phyloP scores from a whole-genome alignment of 2,329 filamentous ascomycete species.

The Teratosphaeria epicoccoides region DNA sequence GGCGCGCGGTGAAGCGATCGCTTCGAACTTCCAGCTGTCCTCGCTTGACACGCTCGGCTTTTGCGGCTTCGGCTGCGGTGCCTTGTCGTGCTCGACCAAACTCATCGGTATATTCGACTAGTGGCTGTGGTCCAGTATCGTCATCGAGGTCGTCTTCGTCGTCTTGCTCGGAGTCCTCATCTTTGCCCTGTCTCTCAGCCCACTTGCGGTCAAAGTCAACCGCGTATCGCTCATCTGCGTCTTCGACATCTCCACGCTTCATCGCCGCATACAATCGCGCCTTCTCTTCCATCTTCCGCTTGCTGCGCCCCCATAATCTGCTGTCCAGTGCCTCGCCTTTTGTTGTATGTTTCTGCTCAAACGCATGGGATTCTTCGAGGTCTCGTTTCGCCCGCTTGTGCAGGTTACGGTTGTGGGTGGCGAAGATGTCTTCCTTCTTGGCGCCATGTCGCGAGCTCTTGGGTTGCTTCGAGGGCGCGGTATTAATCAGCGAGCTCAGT shows the following conservation, averaged over 20 bases:
- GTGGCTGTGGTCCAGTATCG: constrained; percentile 42
- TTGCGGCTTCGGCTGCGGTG: constrained; percentile 57
- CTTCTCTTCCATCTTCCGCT: constrained; percentile 81
- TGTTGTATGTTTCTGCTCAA: constrained; percentile 52
- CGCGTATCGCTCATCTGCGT: constrained; percentile 52
- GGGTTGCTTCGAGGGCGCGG: not conserved
- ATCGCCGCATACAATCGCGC: constrained; percentile 77
- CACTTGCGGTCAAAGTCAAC: constrained; percentile 97
- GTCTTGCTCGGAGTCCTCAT: constrained; percentile 30
- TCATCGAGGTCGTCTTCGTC: constrained; percentile 28
- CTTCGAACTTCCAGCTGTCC: constrained; percentile 48
- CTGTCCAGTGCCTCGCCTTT: constrained; percentile 54
- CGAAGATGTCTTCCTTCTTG: constrained; percentile 61
- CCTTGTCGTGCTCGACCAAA: constrained; percentile 73
- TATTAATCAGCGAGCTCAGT: constrained; percentile 62
- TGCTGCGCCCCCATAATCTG: constrained; percentile 52
- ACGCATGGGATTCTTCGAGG: constrained; percentile 42
- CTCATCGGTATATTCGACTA: constrained; percentile 85
- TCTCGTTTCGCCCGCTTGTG: constrained; percentile 54
- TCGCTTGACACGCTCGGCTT: constrained; percentile 49
- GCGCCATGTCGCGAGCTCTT: constrained; percentile 31
- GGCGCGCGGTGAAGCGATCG: constrained; percentile 58
- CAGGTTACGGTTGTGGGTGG: constrained; percentile 51
- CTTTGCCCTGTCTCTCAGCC: constrained; percentile 51
- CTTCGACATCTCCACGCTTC: constrained; percentile 70